Evolutionary conservation across 768 basidiomycete genomes (phyloP).

Genomic region (Galerina marginata): DNA sequence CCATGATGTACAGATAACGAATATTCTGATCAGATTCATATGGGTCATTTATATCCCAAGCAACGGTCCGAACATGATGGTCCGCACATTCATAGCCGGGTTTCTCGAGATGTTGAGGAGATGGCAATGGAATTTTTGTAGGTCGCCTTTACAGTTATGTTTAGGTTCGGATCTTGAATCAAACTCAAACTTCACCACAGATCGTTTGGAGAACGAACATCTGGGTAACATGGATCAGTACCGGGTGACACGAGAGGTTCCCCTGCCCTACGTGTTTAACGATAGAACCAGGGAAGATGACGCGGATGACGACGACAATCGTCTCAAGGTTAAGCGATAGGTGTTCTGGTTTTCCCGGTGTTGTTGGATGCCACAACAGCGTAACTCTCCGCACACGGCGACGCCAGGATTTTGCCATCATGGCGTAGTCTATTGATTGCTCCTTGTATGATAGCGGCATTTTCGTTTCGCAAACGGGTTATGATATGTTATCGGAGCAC

Average conservation of each 20-base stretch:
- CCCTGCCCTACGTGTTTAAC: slow-evolving; percentile 76
- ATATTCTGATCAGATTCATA: slow-evolving; percentile 77
- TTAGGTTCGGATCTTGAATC: neutral
- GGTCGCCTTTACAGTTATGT: slow-evolving; percentile 32
- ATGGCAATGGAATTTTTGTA: slow-evolving; percentile 93
- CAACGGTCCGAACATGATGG: slow-evolving; percentile 47
- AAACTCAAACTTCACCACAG: slow-evolving; percentile 16
- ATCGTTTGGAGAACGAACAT: slow-evolving; percentile 72
- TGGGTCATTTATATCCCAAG: slow-evolving; percentile 83
- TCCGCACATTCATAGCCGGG: slow-evolving; percentile 71
- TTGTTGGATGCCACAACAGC: neutral
- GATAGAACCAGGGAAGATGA: slow-evolving; percentile 54
- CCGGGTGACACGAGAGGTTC: slow-evolving; percentile 84
- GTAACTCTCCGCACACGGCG: neutral
- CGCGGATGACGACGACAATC: slow-evolving; percentile 37
- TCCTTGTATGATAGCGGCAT: neutral
- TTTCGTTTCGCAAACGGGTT: no score
- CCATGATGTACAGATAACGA: slow-evolving; percentile 55
- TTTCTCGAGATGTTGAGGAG: slow-evolving; percentile 80
- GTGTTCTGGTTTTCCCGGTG: neutral
- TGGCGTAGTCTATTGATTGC: neutral
- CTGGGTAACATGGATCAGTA: slow-evolving; percentile 93
- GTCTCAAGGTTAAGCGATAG: slow-evolving; percentile 16
- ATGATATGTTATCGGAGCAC: no score
- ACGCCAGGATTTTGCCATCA: neutral